Evolutionary conservation across 2,329 filamentous ascomycete genomes (phyloP).

Genomic region (Trichoderma koningii): DNA sequence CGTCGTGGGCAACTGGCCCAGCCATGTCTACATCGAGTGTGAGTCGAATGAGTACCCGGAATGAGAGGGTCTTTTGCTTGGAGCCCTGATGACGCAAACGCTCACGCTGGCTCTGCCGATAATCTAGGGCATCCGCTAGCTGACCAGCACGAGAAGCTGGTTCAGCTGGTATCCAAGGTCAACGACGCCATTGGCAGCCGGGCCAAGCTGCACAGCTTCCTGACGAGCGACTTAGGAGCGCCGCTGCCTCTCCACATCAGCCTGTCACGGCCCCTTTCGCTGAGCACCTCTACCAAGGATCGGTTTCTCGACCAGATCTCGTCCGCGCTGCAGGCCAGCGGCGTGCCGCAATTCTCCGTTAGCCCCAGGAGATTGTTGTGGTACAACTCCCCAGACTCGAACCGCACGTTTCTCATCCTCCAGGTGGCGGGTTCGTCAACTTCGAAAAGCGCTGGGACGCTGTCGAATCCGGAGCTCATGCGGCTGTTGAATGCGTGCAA

Average conservation of each 20-base stretch:
- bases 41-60: constrained; percentile 33
- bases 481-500: constrained; percentile 70
- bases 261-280: constrained; percentile 76
- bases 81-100: too few species aligned
- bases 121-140: constrained; percentile 56
- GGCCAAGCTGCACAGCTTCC: constrained; percentile 63
- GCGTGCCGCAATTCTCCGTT: constrained; percentile 44
- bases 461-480: constrained; percentile 56
- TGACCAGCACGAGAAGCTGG: constrained; percentile 51
- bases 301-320: constrained; percentile 62
- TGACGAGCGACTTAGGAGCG: constrained; percentile 76
- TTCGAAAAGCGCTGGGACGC: constrained; percentile 34
- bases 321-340: constrained; percentile 40
- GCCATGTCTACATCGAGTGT: constrained; percentile 93
- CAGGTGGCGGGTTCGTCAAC: constrained; percentile 50
- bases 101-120: not conserved
- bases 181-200: constrained; percentile 38
- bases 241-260: constrained; percentile 87
- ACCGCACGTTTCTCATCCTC: constrained; percentile 85
- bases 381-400: constrained; percentile 56
- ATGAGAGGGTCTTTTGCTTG: too few species aligned
- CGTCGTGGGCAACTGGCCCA: constrained; percentile 87
- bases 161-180: constrained; percentile 45
- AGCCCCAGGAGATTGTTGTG: constrained; percentile 46
- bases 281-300: constrained; percentile 72